Percentiles rank a stretch among this genome's conserved stretches.
Conservation (phyloP, 1,139 yeast genomes). For the Candida tetrigidarum region DNA sequence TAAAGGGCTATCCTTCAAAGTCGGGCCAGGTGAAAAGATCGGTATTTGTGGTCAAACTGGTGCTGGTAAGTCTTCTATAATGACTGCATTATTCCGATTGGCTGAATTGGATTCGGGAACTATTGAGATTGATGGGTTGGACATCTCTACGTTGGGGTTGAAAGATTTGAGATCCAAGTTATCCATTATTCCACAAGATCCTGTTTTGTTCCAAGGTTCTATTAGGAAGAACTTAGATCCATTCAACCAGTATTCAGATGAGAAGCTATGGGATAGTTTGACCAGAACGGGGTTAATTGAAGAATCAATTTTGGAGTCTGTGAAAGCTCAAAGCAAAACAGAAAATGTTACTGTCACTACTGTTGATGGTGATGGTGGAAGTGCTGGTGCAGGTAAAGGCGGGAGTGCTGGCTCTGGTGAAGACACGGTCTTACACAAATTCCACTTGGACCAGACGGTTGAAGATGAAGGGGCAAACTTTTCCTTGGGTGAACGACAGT, state of each 20-base stretch:
- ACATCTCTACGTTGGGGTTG: constrained; percentile 48
- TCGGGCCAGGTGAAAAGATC: constrained; percentile 61
- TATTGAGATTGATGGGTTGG: constrained; percentile 62
- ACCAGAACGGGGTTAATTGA: constrained; percentile 46
- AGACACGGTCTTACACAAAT: constrained; percentile 38
- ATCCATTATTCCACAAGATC: constrained; percentile 51
- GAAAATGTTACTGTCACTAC: constrained; percentile 18
- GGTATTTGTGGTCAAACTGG: constrained; percentile 86
- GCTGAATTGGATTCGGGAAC: constrained; percentile 58
- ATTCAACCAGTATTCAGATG: constrained; percentile 40
- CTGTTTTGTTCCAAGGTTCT: constrained; percentile 45
- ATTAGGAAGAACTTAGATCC: constrained; percentile 49
- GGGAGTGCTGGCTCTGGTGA: no score
- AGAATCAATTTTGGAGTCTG: constrained; percentile 24
- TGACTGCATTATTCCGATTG: constrained; percentile 66
- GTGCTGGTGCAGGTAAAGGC: no score
- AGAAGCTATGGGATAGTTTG: constrained; percentile 47
- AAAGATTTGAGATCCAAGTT: constrained; percentile 36
- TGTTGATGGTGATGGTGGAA: no score
- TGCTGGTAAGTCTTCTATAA: constrained; percentile 75
- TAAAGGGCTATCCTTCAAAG: constrained; percentile 50
- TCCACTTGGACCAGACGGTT: constrained; percentile 54
- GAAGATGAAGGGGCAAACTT: constrained; percentile 60
- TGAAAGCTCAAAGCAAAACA: constrained; percentile 25
- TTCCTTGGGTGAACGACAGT: constrained; percentile 59